Evolutionary conservation across 306 rosid genomes (phyloP), one percentile per base, ranked within the genome.

Genomic region (Cucumis sativus): DNA sequence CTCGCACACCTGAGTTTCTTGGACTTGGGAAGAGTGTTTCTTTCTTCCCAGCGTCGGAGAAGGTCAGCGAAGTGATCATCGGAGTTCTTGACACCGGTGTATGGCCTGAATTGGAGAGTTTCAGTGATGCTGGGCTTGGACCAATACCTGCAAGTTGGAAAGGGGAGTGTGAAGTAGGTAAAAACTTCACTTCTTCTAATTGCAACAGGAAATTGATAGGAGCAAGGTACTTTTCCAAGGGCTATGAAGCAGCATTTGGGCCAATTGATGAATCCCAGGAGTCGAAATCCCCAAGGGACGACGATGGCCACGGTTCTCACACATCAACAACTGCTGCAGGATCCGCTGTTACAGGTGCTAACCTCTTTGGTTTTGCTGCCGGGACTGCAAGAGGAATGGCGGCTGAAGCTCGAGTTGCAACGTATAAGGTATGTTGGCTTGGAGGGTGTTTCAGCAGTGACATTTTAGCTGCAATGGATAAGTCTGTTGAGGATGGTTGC

Each of bases 331-430:
- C 97, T 18, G 97, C 95, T 61, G 92, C 89, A 4, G 98, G 98
- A 10, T 89, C 98, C 0, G 81, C 80, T 2, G 96, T 88, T 55
- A 18, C 78, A 10, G 93, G 88, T 45, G 96, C 98, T 15, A 91
- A 81, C 92, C 89, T 95, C 60, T 87, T 85, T 51, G 91, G 95
- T 54, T 92, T 70, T 69, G 98, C 97, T 76, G 56, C 80, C 17
- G 98, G 98, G 47, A 92, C 89, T 12, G 97, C 98, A 43, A 86
- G 91, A 67, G 98, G 98, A 8, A 92, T 95, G 97, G 96, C 96
- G 40, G 43, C 91, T 10, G 85, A 83, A 62, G 98, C 98, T 57
- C 83, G 97, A 47, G 77, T 95, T 15, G 98, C 98, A 20, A 30
- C 82, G 7, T 95, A 95, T 82, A 95, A 95, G 87, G 92, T 81